phyloP scores from a whole-genome alignment of 208 protist genomes.

The Leptomonas seymouri region DNA sequence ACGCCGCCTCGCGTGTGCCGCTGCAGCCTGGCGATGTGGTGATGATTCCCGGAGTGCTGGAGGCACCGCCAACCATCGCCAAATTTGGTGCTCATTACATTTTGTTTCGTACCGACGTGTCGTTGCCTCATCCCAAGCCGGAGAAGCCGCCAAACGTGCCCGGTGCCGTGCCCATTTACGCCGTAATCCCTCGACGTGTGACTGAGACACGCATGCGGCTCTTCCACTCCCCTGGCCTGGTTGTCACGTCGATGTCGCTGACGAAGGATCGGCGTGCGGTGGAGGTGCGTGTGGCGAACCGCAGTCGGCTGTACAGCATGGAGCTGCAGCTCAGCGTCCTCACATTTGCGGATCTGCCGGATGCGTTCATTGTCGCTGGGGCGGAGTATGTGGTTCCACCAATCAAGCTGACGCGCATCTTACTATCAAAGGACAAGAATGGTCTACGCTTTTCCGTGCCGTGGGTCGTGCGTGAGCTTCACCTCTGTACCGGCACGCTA shows the following conservation, averaged over 20 bases:
- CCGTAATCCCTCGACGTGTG: slow-evolving; percentile 82
- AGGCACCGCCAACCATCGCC: slow-evolving; percentile 53
- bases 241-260: slow-evolving; percentile 55
- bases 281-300: slow-evolving; percentile 77
- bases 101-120: slow-evolving; percentile 77
- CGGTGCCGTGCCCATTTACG: slow-evolving; percentile 83
- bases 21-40: slow-evolving; percentile 71
- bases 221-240: slow-evolving; percentile 71
- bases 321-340: slow-evolving; percentile 72
- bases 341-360: slow-evolving; percentile 58
- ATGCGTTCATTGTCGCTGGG: slow-evolving; percentile 72
- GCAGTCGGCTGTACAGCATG: slow-evolving; percentile 73
- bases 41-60: slow-evolving; percentile 56
- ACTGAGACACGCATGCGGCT: slow-evolving; percentile 85
- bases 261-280: slow-evolving; percentile 73
- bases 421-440: slow-evolving; percentile 23
- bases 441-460: slow-evolving; percentile 46
- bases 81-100: slow-evolving; percentile 63
- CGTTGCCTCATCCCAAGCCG: slow-evolving; percentile 64
- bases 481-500: slow-evolving; percentile 61
- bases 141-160: slow-evolving; percentile 70
- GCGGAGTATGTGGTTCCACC: slow-evolving; percentile 83
- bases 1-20: slow-evolving; percentile 33
- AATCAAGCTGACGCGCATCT: slow-evolving; percentile 75
- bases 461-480: slow-evolving; percentile 77